A percentile compares a stretch with the other conserved stretches of the same genome.
Conservation (phyloP, 768 basidiomycete species). For the Royoungia palumana region DNA sequence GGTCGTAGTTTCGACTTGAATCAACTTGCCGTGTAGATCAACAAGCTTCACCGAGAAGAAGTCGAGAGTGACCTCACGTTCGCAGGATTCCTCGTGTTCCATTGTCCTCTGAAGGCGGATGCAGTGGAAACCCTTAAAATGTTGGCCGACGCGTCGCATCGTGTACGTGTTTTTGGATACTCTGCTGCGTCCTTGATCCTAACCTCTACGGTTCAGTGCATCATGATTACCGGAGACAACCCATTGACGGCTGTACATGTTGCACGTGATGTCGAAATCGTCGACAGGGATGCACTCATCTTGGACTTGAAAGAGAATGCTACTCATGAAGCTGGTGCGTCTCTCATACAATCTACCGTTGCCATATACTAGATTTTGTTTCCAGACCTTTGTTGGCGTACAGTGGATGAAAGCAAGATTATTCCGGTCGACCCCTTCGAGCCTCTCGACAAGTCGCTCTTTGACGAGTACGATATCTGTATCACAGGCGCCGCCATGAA, state of each 20-base stretch:
- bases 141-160: conserved; percentile 93
- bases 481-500: conserved; percentile 92
- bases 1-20: background rate
- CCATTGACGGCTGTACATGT: conserved; percentile 96
- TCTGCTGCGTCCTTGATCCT: background rate
- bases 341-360: background rate
- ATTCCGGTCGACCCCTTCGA: conserved; percentile 81
- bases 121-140: conserved; percentile 89
- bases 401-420: conserved; percentile 86
- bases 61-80: conserved; percentile 80
- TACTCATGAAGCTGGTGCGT: conserved; percentile 59
- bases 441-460: conserved; percentile 73
- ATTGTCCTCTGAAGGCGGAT: conserved; percentile 94
- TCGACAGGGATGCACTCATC: conserved; percentile 92
- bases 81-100: conserved; percentile 98
- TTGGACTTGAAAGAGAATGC: conserved; percentile 86
- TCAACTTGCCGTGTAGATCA: conserved; percentile 53
- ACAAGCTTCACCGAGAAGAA: conserved; percentile 75
- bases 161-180: conserved; percentile 52
- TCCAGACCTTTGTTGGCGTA: conserved; percentile 88
- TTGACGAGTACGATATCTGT: conserved; percentile 92
- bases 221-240: conserved; percentile 99
- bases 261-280: conserved; percentile 93
- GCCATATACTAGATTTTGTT: background rate
- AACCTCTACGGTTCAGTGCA: conserved; percentile 52